Percentiles rank a stretch among this genome's conserved stretches.
phyloP scores from a whole-genome alignment of 2,329 filamentous ascomycete genomes.

The Metarhizium guizhouense region DNA sequence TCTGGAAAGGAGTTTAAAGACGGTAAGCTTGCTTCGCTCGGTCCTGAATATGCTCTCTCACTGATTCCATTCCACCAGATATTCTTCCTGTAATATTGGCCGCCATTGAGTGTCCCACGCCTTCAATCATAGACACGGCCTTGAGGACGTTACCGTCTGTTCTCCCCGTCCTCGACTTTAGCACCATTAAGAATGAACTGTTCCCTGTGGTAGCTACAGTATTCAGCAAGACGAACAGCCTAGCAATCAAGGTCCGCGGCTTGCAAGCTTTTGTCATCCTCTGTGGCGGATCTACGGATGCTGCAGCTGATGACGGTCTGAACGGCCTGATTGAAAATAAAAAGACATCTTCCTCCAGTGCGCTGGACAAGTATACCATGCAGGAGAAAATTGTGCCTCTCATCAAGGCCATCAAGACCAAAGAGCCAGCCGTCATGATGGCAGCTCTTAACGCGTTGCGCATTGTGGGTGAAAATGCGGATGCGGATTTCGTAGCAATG shows the following conservation, averaged over 20 bases:
- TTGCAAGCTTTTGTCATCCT: conserved; percentile 84
- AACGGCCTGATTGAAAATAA: conserved; percentile 57
- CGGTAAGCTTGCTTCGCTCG: conserved; percentile 37
- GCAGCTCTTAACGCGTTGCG: conserved; percentile 77
- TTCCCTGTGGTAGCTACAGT: conserved; percentile 87
- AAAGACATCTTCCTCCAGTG: conserved; percentile 58
- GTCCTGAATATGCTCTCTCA: neutral
- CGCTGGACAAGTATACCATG: conserved; percentile 94
- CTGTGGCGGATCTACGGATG: conserved; percentile 63
- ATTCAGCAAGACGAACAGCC: conserved; percentile 85
- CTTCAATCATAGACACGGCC: conserved; percentile 79
- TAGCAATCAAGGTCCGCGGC: conserved; percentile 89
- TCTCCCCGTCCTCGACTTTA: conserved; percentile 87
- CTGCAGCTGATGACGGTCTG: conserved; percentile 48
- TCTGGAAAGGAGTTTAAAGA: conserved; percentile 93
- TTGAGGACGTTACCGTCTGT: conserved; percentile 69
- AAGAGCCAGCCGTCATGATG: conserved; percentile 96
- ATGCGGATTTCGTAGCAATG: conserved; percentile 85
- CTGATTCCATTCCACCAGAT: conserved; percentile 39
- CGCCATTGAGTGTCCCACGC: conserved; percentile 81
- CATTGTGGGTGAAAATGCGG: conserved; percentile 72
- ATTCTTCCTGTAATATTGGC: conserved; percentile 78
- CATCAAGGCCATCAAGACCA: conserved; percentile 89
- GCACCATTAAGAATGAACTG: conserved; percentile 91
- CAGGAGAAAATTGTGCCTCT: conserved; percentile 94